Evolutionary conservation across 306 rosid genomes (phyloP), one percentile per base, ranked within the genome.

Genomic region (Rosa rugosa): DNA sequence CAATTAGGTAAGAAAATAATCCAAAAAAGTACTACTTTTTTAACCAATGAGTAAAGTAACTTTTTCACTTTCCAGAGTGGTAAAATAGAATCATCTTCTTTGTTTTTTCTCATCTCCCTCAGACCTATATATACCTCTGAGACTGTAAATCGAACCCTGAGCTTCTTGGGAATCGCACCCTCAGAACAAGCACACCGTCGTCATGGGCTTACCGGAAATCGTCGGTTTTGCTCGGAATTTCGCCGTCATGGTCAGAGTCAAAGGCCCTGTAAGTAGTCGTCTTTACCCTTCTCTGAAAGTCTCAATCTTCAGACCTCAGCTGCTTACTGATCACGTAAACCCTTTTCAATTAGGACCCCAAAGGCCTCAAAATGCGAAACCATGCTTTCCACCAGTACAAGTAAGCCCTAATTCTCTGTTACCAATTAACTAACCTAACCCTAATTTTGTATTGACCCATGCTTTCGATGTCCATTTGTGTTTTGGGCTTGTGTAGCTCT

Each of bases 361-460:
- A 95, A 78, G 98, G 99, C 71, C 70, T 95, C 91, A 95, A 95
- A 90, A 89, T 92, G 98, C 88, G 94, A 84, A 87, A 72, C 56
- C 98, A 92, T 82, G 99, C 94, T 78, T 95, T 95, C 78, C 99
- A 95, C 79, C 98, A 88, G 27, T 91, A 95, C 87, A 84, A 87
- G 99, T 93, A 79, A 76, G 78, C 82, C 57, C 41, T 5, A 66
- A 49, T 44, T 17, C 63, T 67, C n/a, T 56, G 34, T 63, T 12
- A n/a, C 66, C 41, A 53, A 12, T 40, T 64, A 14, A 50, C 53
- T 60, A 59, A 22, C 25, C 41, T 27, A 53, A 69, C 9, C 47
- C 49, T 57, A 12, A 17, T 42, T 64, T 50, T 22, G 34, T 31
- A 31, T 31, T 2, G 36, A 31, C 36, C 36, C 36, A 2, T 31